Conservation (phyloP, 768 basidiomycete genomes). For the Phylloporus sp. region DNA sequence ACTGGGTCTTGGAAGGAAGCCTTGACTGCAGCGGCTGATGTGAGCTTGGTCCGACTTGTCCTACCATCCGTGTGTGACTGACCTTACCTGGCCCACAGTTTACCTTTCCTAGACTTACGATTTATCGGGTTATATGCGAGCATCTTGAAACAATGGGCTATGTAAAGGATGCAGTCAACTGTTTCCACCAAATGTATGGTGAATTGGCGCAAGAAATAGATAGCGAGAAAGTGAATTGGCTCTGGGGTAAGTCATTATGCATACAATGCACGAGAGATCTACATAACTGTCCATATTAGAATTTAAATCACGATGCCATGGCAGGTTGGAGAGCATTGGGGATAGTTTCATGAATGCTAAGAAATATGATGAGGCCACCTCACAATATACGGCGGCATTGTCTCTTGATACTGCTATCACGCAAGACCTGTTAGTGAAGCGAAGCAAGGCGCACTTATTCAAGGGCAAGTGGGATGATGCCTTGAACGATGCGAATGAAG, state of each 20-base stretch:
- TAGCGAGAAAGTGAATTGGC: not conserved
- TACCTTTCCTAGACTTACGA: not conserved
- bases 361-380: not conserved
- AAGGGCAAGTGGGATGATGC: not conserved
- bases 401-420: not conserved
- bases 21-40: not conserved
- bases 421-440: not conserved
- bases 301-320: not conserved
- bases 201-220: not conserved
- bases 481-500: not conserved
- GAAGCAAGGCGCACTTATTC: not conserved
- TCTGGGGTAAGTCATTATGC: not conserved
- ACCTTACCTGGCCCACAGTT: not conserved
- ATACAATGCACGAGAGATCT: not conserved
- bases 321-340: not conserved
- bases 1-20: slow-evolving; percentile 4
- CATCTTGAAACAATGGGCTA: not conserved
- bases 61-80: not conserved
- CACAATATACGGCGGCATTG: not conserved
- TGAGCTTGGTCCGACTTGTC: not conserved
- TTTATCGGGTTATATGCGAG: not conserved
- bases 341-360: not conserved
- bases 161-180: not conserved
- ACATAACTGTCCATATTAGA: not conserved
- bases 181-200: not conserved